Conservation (phyloP, 345 rosid genomes). For the Salix brachista region DNA sequence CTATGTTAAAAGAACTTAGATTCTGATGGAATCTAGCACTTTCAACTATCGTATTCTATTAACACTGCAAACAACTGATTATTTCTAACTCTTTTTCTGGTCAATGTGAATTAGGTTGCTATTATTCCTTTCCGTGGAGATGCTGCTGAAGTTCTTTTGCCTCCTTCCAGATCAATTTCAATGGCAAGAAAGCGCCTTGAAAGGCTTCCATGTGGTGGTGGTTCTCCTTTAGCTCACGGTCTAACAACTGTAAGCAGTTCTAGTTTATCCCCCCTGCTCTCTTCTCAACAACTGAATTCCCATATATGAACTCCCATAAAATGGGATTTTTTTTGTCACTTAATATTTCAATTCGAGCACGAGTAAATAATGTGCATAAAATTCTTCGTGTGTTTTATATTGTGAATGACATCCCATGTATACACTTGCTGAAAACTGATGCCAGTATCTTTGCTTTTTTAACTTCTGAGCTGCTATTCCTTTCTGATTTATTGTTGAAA, state of each 20-base stretch:
- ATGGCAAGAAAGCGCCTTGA: conserved; percentile 98
- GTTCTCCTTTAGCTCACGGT: conserved; percentile 98
- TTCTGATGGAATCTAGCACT: neutral
- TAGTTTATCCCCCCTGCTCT: neutral
- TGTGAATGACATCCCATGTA: neutral
- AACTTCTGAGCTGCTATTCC: too few species aligned
- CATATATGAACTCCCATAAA: too few species aligned
- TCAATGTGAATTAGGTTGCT: conserved; percentile 54
- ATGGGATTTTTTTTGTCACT: too few species aligned
- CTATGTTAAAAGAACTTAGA: neutral
- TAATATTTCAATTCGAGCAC: neutral
- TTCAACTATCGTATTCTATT: neutral
- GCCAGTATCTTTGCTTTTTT: neutral
- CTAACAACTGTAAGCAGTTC: conserved; percentile 67
- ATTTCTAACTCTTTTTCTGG: conserved; percentile 7
- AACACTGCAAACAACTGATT: too few species aligned
- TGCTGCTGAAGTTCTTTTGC: conserved; percentile 88
- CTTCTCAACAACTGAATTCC: neutral
- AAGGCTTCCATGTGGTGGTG: conserved; percentile 99
- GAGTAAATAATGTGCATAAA: neutral
- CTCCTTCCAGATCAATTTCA: conserved; percentile 93
- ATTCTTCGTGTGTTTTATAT: neutral
- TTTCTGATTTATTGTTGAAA: neutral
- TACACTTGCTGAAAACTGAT: neutral
- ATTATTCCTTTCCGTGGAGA: conserved; percentile 97